A percentile compares a stretch with the other conserved stretches of the same genome.
Conservation (phyloP, 2,329 filamentous ascomycete species). For the Dactylonectria estremocensis region DNA sequence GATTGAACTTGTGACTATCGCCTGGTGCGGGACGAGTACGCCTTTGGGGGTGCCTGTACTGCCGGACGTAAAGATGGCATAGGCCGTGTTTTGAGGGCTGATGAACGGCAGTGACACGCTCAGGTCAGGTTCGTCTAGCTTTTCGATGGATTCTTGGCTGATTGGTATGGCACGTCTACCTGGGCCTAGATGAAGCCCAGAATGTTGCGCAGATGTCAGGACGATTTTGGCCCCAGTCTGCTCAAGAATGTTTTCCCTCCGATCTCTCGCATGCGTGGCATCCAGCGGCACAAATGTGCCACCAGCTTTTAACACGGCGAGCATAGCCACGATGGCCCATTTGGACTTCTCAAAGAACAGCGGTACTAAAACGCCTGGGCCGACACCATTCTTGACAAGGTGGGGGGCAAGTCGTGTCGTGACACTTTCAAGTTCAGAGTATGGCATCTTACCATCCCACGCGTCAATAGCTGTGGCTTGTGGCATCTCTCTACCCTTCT, state of each 20-base stretch:
- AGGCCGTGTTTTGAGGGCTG: conserved; percentile 14
- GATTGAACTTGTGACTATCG: conserved; percentile 8
- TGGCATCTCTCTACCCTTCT: background rate
- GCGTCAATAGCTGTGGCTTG: conserved; percentile 12
- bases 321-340: conserved; percentile 39
- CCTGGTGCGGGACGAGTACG: conserved; percentile 59
- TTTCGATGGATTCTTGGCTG: background rate
- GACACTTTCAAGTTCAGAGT: conserved; percentile 13
- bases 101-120: background rate
- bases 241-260: conserved; percentile 2
- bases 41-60: conserved; percentile 70
- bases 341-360: conserved; percentile 48
- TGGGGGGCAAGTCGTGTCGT: conserved; percentile 2
- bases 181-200: background rate
- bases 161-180: background rate
- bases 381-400: conserved; percentile 3
- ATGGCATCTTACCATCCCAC: conserved; percentile 12
- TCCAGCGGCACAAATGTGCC: conserved; percentile 42
- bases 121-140: background rate
- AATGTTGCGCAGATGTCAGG: background rate
- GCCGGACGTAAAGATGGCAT: conserved; percentile 67
- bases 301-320: conserved; percentile 48
- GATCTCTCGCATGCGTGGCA: conserved; percentile 6
- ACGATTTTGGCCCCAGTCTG: conserved; percentile 2
- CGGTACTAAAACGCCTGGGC: conserved; percentile 44